Evolutionary conservation across 1,139 yeast genomes (phyloP).

Genomic region (Scheffersomyces stambukii): DNA sequence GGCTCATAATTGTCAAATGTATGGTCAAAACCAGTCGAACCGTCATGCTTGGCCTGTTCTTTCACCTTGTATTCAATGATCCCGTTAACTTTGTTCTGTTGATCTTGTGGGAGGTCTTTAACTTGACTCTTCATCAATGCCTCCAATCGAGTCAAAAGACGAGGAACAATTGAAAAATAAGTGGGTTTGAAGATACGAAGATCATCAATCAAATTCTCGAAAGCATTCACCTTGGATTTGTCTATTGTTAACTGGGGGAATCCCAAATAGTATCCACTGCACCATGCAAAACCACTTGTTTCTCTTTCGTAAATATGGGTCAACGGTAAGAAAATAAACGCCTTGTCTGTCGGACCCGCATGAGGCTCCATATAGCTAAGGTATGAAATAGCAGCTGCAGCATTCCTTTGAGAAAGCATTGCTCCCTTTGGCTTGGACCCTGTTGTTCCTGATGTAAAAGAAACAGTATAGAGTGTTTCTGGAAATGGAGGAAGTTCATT

Average conservation of each 20-base stretch:
- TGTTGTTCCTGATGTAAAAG: constrained; percentile 74
- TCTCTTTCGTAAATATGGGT: constrained; percentile 35
- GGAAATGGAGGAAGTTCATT: constrained; percentile 46
- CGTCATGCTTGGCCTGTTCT: constrained; percentile 21
- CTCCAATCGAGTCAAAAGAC: constrained; percentile 28
- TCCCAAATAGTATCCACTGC: constrained; percentile 35
- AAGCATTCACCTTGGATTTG: constrained; percentile 11
- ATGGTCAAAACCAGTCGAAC: constrained; percentile 20
- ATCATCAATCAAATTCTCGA: constrained; percentile 22
- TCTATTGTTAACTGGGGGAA: constrained; percentile 31
- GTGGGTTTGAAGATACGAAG: constrained; percentile 27
- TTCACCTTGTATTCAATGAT: constrained; percentile 22
- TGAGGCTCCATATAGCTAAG: constrained; percentile 13
- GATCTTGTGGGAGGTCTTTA: constrained; percentile 15
- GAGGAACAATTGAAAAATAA: constrained; percentile 31
- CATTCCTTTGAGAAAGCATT: constrained; percentile 47
- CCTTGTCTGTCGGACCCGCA: constrained; percentile 14
- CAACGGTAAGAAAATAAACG: constrained; percentile 28
- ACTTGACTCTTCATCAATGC: constrained; percentile 38
- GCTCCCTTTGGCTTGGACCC: constrained; percentile 66
- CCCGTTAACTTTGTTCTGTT: constrained; percentile 12
- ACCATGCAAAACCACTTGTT: constrained; percentile 27
- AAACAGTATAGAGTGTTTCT: constrained; percentile 56
- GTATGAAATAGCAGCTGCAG: constrained; percentile 42
- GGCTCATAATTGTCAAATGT: constrained; percentile 21